phyloP scores from a whole-genome alignment of 805 yeast species.

The Candida ipomoeae region DNA sequence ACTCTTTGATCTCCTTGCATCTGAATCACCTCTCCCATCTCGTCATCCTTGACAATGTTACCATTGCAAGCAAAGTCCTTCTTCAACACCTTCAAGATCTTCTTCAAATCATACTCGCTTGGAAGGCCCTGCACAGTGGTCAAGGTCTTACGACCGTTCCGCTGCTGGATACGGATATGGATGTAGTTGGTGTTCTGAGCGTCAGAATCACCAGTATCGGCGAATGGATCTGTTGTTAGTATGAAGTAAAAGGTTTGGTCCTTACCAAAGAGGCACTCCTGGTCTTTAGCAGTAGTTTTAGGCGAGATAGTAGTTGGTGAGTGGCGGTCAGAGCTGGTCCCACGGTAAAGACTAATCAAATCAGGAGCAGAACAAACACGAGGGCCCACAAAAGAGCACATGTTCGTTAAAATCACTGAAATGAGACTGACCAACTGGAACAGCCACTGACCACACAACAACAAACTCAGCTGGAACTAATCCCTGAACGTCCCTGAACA shows the following conservation, averaged over 20 bases:
- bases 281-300: too few species aligned
- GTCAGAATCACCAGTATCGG: constrained; percentile 99
- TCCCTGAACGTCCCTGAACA: too few species aligned
- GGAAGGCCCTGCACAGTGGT: constrained; percentile 99
- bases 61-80: constrained; percentile 99
- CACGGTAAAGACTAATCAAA: too few species aligned
- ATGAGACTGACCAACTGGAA: too few species aligned
- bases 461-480: too few species aligned
- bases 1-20: constrained; percentile 98
- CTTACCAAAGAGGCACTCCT: too few species aligned
- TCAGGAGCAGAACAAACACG: too few species aligned
- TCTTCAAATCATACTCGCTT: constrained; percentile 88
- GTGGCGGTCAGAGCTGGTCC: too few species aligned
- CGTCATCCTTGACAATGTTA: constrained; percentile 93
- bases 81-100: constrained; percentile 88
- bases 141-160: constrained; percentile 98
- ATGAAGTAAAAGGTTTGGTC: not conserved
- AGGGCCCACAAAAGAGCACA: too few species aligned
- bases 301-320: too few species aligned
- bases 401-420: too few species aligned
- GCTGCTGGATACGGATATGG: constrained; percentile 98
- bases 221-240: constrained; percentile 75
- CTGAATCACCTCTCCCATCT: constrained; percentile 95
- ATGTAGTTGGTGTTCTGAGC: constrained; percentile 93
- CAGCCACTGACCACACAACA: too few species aligned